Evolutionary conservation across 148 eudicot genomes (phyloP), one percentile per base, ranked within the genome.

Genomic region (Salicornia ramosissima): DNA sequence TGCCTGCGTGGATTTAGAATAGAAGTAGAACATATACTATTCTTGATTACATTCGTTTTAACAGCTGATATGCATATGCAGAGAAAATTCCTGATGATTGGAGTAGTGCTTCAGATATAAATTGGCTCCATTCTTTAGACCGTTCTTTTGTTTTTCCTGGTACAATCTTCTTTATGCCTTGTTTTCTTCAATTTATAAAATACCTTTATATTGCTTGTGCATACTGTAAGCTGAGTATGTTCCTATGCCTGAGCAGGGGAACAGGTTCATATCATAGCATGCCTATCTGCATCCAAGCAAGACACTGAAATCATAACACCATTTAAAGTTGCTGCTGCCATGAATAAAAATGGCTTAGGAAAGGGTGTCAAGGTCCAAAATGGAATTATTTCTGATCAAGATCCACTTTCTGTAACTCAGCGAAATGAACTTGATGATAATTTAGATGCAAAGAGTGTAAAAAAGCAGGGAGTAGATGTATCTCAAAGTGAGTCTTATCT

Each of bases 131-230:
- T 56, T 78, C 92, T 71, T 70, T 87, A 59, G 97, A 94, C 71
- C 96, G 98, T 64, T 80, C 79, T 75, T 94, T 94, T 80, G 88
- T 94, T 77, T 90, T 94, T 47, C 90, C 98, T 57, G 97, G 98
- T 90, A 57, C 21, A 30, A 22, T 55, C 36, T 10, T 43, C 51
- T 68, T 33, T 62, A n/a, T n/a, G n/a, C n/a, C n/a, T n/a, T n/a
- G 54, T 14, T 45, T 15, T 28, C 56, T 26, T 25, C 16, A 10
- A 22, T 28, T 42, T 51, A 13, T 58, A 14, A 50, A 13, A 24
- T 65, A 63, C 26, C 46, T 63, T 52, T 55, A 60, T 5, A 34
- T 61, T 67, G 51, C 54, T 73, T 50, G 61, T 46, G 5, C 18
- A 25, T 51, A 47, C 22, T 67, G 14, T 39, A 51, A 47, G 47